These are phyloP conservation scores for Suhomyces coccinellae DNA, from an alignment of 1,139 yeast species.

Conservation along the genomic window DNA sequence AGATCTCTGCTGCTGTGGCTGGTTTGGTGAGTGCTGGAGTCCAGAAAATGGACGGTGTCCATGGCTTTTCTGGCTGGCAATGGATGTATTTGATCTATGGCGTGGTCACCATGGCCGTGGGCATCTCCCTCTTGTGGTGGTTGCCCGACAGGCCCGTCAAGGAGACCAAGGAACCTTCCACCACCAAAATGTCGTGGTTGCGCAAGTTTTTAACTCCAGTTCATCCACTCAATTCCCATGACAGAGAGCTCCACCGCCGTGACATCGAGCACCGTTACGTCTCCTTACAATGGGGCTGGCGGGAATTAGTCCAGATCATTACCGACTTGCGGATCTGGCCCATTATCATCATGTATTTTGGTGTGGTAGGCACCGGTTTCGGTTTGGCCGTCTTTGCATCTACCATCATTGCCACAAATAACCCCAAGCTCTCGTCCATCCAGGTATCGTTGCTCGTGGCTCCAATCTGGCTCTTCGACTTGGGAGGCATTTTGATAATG, in stretches of 20 bases:
- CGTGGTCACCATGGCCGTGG: constrained; percentile 63
- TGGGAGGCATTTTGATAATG: constrained; percentile 70
- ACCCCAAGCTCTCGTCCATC: constrained; percentile 65
- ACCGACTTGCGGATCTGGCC: constrained; percentile 77
- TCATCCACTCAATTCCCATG: constrained; percentile 55
- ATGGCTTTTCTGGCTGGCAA: constrained; percentile 81
- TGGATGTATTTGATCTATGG: constrained; percentile 87
- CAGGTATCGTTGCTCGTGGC: constrained; percentile 76
- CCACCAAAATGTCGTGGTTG: constrained; percentile 20
- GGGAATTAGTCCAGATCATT: constrained; percentile 57
- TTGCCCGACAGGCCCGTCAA: constrained; percentile 68
- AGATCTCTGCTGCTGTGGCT: constrained; percentile 80
- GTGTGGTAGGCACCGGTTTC: constrained; percentile 86
- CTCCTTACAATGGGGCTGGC: constrained; percentile 56
- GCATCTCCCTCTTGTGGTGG: constrained; percentile 75
- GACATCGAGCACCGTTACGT: constrained; percentile 59
- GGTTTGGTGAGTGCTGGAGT: constrained; percentile 87
- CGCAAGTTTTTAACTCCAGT: constrained; percentile 35
- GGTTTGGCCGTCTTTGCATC: constrained; percentile 87
- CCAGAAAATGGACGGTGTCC: constrained; percentile 72
- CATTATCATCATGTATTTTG: constrained; percentile 81
- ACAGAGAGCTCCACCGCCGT: constrained; percentile 56
- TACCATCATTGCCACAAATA: constrained; percentile 67
- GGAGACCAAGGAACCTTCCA: constrained; percentile 16
- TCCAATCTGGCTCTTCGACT: constrained; percentile 87